These are phyloP conservation scores for Boletus coccyginus DNA, from an alignment of 768 basidiomycete species.

Conservation along the genomic window DNA sequence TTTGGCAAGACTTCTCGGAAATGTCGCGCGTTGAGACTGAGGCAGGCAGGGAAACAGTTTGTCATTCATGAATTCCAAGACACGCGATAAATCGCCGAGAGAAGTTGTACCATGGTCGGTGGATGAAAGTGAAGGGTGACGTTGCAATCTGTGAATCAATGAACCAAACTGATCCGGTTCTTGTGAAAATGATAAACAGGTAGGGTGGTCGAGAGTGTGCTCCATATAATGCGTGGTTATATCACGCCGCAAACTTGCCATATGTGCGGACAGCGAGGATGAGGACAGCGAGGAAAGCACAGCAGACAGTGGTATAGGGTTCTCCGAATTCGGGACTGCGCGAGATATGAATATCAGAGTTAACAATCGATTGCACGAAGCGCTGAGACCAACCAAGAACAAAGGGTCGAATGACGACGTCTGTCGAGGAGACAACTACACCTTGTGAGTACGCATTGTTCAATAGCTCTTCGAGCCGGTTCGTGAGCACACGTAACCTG, in stretches of 20 bases:
- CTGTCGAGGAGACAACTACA: conserved; percentile 48
- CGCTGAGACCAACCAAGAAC: conserved; percentile 48
- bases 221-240: conserved; percentile 59
- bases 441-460: conserved; percentile 64
- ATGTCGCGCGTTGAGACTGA: conserved; percentile 38
- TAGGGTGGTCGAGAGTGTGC: conserved; percentile 51
- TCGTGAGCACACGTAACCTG: conserved; percentile 51
- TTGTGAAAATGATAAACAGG: conserved; percentile 37
- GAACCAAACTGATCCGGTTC: conserved; percentile 32
- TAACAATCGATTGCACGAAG: conserved; percentile 1
- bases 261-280: conserved; percentile 50
- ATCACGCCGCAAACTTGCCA: conserved; percentile 65
- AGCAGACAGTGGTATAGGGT: conserved; percentile 47
- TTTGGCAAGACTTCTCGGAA: conserved; percentile 58
- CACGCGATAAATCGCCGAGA: conserved; percentile 52
- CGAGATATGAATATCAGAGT: background rate
- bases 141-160: conserved; percentile 45
- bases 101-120: conserved; percentile 34
- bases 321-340: conserved; percentile 57
- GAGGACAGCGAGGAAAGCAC: conserved; percentile 60
- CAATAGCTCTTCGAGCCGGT: conserved; percentile 68
- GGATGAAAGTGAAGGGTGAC: conserved; percentile 45
- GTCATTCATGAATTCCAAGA: conserved; percentile 62
- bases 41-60: conserved; percentile 61
- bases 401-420: conserved; percentile 48